These are phyloP conservation scores for Aspergillus transmontanensis DNA, from an alignment of 2,329 filamentous ascomycete species.

Conservation along the genomic window DNA sequence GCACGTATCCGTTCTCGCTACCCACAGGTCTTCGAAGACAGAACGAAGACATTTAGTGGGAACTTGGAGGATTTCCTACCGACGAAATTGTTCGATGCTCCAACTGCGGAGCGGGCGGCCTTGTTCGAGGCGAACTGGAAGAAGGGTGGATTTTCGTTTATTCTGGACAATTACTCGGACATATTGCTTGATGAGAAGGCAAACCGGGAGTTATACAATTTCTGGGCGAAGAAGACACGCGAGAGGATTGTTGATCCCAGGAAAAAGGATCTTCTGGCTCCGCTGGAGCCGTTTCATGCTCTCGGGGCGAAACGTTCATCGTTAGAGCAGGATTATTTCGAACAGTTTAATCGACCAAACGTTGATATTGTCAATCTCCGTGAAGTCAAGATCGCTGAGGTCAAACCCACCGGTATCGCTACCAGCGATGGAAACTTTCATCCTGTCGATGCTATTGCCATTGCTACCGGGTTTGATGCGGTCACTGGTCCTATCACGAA, in stretches of 20 bases:
- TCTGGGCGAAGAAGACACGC: slow-evolving; percentile 58
- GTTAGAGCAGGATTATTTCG: slow-evolving; percentile 55
- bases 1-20: slow-evolving; percentile 14
- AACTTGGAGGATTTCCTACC: not conserved
- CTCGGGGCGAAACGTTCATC: slow-evolving; percentile 57
- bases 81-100: slow-evolving; percentile 53
- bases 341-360: slow-evolving; percentile 51
- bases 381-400: slow-evolving; percentile 42
- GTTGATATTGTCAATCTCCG: slow-evolving; percentile 52
- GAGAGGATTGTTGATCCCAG: slow-evolving; percentile 54
- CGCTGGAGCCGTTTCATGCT: slow-evolving; percentile 54
- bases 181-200: slow-evolving; percentile 48
- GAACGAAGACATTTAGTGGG: not conserved
- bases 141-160: slow-evolving; percentile 57
- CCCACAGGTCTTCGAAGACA: not conserved
- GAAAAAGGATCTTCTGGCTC: slow-evolving; percentile 57
- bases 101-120: slow-evolving; percentile 50
- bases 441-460: slow-evolving; percentile 42
- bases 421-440: slow-evolving; percentile 40
- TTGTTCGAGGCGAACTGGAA: slow-evolving; percentile 54
- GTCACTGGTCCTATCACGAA: slow-evolving; percentile 40
- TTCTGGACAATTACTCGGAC: slow-evolving; percentile 57
- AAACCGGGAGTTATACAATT: slow-evolving; percentile 57
- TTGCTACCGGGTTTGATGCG: slow-evolving; percentile 47
- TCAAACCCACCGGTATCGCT: slow-evolving; percentile 45